Evolutionary conservation across 2,329 filamentous ascomycete genomes (phyloP).

Genomic region (Claviceps monticola): DNA sequence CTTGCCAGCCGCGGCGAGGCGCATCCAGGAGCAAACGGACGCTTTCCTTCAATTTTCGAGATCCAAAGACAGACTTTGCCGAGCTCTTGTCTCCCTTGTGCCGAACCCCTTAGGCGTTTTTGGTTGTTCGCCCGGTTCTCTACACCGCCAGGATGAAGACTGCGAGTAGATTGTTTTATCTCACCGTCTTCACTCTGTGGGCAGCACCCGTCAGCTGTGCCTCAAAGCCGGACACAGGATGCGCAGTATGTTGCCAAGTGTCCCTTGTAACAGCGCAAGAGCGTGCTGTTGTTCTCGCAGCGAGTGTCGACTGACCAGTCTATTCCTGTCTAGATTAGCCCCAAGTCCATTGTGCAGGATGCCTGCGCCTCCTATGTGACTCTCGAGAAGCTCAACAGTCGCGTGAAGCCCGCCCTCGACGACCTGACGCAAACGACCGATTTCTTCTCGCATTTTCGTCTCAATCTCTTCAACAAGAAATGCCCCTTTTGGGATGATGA

Average conservation of each 20-base stretch:
- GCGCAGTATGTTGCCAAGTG: constrained; percentile 31
- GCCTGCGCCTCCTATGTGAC: constrained; percentile 89
- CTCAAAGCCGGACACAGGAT: constrained; percentile 29
- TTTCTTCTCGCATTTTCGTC: constrained; percentile 94
- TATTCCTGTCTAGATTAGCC: constrained; percentile 54
- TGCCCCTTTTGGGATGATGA: constrained; percentile 96
- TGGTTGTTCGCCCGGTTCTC: not conserved
- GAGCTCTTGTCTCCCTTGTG: not conserved
- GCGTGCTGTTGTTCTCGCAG: not conserved
- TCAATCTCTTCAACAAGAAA: constrained; percentile 87
- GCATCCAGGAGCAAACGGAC: not conserved
- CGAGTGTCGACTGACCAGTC: not conserved
- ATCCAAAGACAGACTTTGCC: not conserved
- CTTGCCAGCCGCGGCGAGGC: not conserved
- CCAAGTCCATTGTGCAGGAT: constrained; percentile 78
- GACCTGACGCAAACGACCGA: constrained; percentile 79
- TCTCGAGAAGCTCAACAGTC: constrained; percentile 70
- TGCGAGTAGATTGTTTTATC: constrained; percentile 39
- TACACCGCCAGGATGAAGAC: constrained; percentile 30
- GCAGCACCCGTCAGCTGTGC: constrained; percentile 32
- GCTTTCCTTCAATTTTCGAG: not conserved
- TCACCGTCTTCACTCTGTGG: constrained; percentile 43
- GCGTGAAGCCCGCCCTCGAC: constrained; percentile 62
- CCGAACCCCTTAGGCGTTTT: not conserved
- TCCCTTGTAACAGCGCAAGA: not conserved